Conservation (phyloP, 2,329 filamentous ascomycete genomes). For the Penicillium sp. region DNA sequence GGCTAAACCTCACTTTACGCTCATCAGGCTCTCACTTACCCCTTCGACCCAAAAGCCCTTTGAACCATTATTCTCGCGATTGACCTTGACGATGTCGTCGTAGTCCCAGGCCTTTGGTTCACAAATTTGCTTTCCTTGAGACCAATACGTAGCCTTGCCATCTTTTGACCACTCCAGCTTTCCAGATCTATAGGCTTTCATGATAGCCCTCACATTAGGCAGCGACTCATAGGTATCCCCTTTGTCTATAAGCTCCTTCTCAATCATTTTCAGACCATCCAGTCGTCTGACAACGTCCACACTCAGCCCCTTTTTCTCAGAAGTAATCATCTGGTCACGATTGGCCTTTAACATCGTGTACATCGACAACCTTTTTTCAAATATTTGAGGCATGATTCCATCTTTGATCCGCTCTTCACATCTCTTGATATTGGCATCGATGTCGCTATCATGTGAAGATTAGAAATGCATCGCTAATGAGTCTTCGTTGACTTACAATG, state of each 20-base stretch:
- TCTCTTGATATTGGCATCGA: conserved; percentile 3
- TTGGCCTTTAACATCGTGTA: background rate
- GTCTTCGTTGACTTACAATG: background rate
- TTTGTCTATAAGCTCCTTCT: background rate
- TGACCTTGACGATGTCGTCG: background rate
- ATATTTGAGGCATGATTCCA: conserved; percentile 3
- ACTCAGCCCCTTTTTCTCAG: background rate
- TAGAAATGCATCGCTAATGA: background rate
- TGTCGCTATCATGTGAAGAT: background rate
- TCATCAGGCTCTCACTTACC: background rate
- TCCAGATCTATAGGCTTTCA: background rate
- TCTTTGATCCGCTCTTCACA: conserved; percentile 1
- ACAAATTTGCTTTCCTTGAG: background rate
- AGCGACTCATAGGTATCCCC: background rate
- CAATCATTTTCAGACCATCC: background rate
- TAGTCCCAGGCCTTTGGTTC: conserved; percentile 1
- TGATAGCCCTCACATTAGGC: background rate
- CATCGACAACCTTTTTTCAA: background rate
- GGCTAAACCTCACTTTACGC: background rate
- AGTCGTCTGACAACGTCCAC: background rate
- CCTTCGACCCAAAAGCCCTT: conserved; percentile 6
- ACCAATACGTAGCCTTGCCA: conserved; percentile 2
- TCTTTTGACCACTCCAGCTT: background rate
- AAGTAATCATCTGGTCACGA: background rate
- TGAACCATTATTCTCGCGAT: background rate